Evolutionary conservation across 345 rosid genomes (phyloP), one percentile per base, ranked within the genome.

Genomic region (Rhodamnia argentea): DNA sequence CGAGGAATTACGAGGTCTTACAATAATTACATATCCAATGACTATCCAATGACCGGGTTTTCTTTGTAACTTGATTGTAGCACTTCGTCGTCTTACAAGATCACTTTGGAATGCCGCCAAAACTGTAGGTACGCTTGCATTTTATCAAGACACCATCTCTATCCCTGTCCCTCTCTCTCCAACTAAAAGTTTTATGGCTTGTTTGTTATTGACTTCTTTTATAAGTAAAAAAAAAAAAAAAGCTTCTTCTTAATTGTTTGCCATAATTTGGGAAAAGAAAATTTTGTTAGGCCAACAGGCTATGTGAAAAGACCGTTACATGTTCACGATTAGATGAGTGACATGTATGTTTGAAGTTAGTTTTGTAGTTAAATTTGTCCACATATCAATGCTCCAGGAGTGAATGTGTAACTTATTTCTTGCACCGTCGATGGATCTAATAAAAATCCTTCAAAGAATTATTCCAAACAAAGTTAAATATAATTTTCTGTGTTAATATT

Each of bases 1-100:
- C 0, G 13, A 62, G 0, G 0, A 14, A 3, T 29, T 62, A 62
- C 2, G 0, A 15, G 2, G 22, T 62, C 2, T 29, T 15, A 7
- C 12, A 62, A 62, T 62, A 11, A 62, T 3, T 62, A 15, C 0
- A 0, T 62, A 15, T 29, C 1, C 0, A 7, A 0, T 62, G 40
- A 37, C 40, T 37, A 37, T 37, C 40, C 40, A 1, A 62, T 0
- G 0, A 37, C 40, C 40, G 0, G 0, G 0, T 7, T 29, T 1
- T 29, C 22, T 62, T 0, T 62, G 0, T 5, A 3, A 62, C 3
- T 0, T 29, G 2, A 62, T 62, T 29, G 42, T 15, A 62, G 75
- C 0, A 1, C 40, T 27, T 29, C 42, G 27, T 27, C 0, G 0
- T 62, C 75, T 15, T 62, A 1, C 3, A 7, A 27, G 22, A 4